These are phyloP conservation scores for Vigna trinervia DNA, from an alignment of 306 rosid species.

Conservation along the genomic window DNA sequence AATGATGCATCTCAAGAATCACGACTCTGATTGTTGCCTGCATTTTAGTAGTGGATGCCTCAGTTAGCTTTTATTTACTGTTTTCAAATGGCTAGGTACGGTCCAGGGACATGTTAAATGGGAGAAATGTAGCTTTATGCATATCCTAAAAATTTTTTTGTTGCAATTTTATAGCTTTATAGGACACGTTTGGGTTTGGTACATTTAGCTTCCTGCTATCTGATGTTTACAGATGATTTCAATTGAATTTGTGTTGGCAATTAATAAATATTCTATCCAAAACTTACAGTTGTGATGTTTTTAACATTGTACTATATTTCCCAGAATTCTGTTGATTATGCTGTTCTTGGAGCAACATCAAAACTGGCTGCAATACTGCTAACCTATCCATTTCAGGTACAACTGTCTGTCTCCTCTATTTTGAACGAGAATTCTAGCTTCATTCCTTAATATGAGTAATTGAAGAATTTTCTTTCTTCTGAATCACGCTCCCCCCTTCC, in stretches of 20 bases:
- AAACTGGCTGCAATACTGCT: constrained; percentile 69
- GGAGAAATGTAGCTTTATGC: constrained; percentile 30
- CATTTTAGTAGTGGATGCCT: constrained; percentile 31
- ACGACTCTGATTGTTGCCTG: constrained; percentile 34
- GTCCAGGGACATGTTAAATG: constrained; percentile 32
- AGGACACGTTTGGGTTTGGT: not conserved
- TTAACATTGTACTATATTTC: constrained; percentile 16
- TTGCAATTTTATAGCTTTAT: constrained; percentile 12
- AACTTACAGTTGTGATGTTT: not conserved
- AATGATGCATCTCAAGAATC: constrained; percentile 30
- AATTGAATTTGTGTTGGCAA: constrained; percentile 18
- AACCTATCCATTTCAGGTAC: constrained; percentile 93
- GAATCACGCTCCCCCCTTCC: not conserved
- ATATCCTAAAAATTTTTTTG: constrained; percentile 23
- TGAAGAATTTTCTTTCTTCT: constrained; percentile 40
- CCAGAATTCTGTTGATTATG: constrained; percentile 88
- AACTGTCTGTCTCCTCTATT: constrained; percentile 11
- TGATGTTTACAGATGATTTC: constrained; percentile 22
- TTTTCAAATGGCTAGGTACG: constrained; percentile 21
- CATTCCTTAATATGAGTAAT: constrained; percentile 35
- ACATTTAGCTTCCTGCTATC: constrained; percentile 20
- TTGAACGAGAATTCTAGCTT: constrained; percentile 41
- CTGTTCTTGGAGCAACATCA: constrained; percentile 78
- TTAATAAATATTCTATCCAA: constrained; percentile 7
- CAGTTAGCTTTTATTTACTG: constrained; percentile 24